Evolutionary conservation across 345 rosid species (phyloP).

Genomic region (Bruguiera gymnorhiza): DNA sequence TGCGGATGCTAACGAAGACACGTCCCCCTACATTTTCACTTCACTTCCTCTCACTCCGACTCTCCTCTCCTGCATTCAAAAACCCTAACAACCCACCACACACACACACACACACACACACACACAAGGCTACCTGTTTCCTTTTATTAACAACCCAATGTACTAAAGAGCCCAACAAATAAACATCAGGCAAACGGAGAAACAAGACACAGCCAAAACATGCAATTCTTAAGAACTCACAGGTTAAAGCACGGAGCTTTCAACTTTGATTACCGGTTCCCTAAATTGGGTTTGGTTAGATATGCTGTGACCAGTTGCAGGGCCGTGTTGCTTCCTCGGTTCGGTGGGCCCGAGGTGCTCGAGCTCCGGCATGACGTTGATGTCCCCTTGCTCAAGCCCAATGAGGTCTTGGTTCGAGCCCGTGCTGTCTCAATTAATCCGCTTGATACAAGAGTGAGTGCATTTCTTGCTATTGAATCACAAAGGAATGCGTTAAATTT

Average conservation of each 20-base stretch:
- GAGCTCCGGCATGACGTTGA: conserved; percentile 67
- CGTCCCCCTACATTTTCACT: conserved; percentile 8
- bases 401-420: conserved; percentile 78
- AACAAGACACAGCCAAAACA: neutral
- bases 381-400: conserved; percentile 70
- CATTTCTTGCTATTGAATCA: neutral
- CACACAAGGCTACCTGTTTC: neutral
- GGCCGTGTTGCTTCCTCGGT: conserved; percentile 79
- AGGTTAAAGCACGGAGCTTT: conserved; percentile 1
- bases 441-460: conserved; percentile 82
- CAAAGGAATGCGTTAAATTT: neutral
- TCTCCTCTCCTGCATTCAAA: too few species aligned
- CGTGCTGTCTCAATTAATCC: conserved; percentile 92
- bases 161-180: neutral
- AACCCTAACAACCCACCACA: neutral
- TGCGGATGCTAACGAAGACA: conserved; percentile 26
- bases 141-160: neutral
- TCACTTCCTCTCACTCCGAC: neutral
- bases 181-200: too few species aligned
- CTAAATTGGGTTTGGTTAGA: conserved; percentile 30
- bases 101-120: neutral
- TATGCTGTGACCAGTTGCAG: conserved; percentile 64
- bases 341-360: conserved; percentile 87
- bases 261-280: neutral
- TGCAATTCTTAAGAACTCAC: conserved; percentile 29